Conservation (phyloP, 2,329 filamentous ascomycete genomes). For the Meredithiella fracta region DNA sequence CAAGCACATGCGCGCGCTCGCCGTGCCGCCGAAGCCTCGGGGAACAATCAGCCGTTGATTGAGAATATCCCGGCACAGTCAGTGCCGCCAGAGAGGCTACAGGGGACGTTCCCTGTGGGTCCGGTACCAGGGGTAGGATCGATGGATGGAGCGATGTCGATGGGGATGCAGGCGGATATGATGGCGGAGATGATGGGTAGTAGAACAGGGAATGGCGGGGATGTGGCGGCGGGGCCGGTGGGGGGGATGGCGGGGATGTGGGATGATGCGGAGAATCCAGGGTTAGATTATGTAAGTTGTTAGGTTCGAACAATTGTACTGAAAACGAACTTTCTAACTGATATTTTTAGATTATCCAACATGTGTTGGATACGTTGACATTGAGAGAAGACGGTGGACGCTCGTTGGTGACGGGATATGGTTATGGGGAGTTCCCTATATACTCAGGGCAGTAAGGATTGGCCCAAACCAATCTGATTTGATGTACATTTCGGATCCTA, state of each 20-base stretch:
- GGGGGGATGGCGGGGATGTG: too few species aligned
- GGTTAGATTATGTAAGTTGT: too few species aligned
- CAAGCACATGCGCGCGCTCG: neutral
- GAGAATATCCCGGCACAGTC: neutral
- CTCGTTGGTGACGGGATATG: slow-evolving; percentile 24
- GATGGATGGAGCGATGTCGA: neutral
- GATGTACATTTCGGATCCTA: neutral
- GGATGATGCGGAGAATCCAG: too few species aligned
- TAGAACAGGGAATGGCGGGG: too few species aligned
- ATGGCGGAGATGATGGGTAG: too few species aligned
- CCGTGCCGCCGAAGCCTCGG: neutral
- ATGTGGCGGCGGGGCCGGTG: too few species aligned
- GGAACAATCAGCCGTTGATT: neutral
- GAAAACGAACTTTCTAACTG: neutral
- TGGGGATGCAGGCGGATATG: neutral
- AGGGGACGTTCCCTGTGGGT: neutral
- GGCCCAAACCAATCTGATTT: too few species aligned
- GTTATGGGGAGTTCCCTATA: slow-evolving; percentile 22
- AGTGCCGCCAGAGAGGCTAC: neutral
- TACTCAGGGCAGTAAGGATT: too few species aligned
- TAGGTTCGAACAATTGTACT: neutral
- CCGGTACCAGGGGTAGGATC: neutral
- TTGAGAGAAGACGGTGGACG: slow-evolving; percentile 26
- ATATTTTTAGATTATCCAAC: neutral
- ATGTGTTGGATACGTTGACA: slow-evolving; percentile 24